Evolutionary conservation across 2,329 filamentous ascomycete species (phyloP), one percentile per base, ranked within the genome.

Genomic region (Talaromyces islandicus): DNA sequence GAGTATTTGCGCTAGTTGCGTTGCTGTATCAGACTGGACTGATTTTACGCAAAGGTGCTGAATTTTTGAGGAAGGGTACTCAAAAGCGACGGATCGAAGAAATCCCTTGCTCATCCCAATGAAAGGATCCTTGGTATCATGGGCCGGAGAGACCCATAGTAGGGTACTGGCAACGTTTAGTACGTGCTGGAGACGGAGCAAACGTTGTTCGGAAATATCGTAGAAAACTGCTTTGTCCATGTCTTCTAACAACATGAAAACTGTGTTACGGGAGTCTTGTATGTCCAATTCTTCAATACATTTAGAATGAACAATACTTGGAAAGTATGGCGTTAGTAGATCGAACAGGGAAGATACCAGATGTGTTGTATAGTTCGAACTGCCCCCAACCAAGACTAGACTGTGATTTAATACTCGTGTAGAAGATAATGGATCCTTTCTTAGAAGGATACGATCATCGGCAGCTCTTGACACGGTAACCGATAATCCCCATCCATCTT

Each of bases 101-200:
- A 64, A 32, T 9, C 57, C 60, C 7, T 60, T 53, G 17, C 35
- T 60, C 57, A 60, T 60, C 6, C 35, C 46, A 7, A 35, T 30
- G 32, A 60, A 59, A 12, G 60, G 60, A 14, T 64, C 38, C 12
- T 55, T 14, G 21, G 12, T 27, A 46, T 27, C 48, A 14, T 35
- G 51, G 30, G 25, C n/a, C 12, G 56, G 56, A 3, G n/a, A 7
- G 7, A 64, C 52, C 62, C 62, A 64, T 29, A 64, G 51, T 11
- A 64, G 14, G 9, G 38, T 48, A 12, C 52, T 25, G 17, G 30
- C 35, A 24, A 30, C 50, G 6, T 25, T 52, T 10, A 52, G 14
- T 17, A 52, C 9, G n/a, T 52, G 50, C 50, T 52, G 50, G 10
- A 52, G 29, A 12, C 14, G 50, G 3, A 52, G 24, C 3, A 52